phyloP scores from a whole-genome alignment of 2,329 filamentous ascomycete species.

The Fusarium graminum region DNA sequence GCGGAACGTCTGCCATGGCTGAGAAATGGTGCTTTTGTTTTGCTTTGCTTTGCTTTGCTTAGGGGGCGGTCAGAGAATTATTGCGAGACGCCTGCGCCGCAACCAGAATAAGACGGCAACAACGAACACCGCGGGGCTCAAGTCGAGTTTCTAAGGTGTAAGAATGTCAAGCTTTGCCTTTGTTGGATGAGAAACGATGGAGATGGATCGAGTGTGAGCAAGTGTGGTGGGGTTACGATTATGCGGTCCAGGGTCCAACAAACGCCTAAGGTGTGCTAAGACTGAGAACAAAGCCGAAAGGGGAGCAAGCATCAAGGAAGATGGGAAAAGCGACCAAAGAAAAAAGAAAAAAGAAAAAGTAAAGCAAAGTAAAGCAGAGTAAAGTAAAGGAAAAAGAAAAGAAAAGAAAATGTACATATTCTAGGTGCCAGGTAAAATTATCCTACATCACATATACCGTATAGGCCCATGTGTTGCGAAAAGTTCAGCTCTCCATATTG shows the following conservation, averaged over 20 bases:
- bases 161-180: slow-evolving; percentile 23
- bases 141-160: slow-evolving; percentile 21
- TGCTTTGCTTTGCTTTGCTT: slow-evolving; percentile 10
- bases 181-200: slow-evolving; percentile 28
- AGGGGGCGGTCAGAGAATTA: slow-evolving; percentile 45
- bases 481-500: neutral
- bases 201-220: slow-evolving; percentile 19
- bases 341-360: slow-evolving; percentile 4
- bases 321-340: slow-evolving; percentile 2
- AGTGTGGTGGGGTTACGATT: slow-evolving; percentile 47
- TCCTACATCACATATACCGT: slow-evolving; percentile 21
- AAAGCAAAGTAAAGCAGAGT: slow-evolving; percentile 17
- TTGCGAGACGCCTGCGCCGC: slow-evolving; percentile 44
- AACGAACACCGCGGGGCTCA: slow-evolving; percentile 1
- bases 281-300: slow-evolving; percentile 3
- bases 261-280: slow-evolving; percentile 21
- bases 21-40: slow-evolving; percentile 13
- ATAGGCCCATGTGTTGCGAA: neutral
- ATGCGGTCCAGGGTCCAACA: slow-evolving; percentile 43
- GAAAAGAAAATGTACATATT: slow-evolving; percentile 24
- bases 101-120: slow-evolving; percentile 8
- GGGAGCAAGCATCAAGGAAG: slow-evolving; percentile 15
- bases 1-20: slow-evolving; percentile 77
- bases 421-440: neutral
- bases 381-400: slow-evolving; percentile 1